Evolutionary conservation across 2,329 filamentous ascomycete species (phyloP).

Genomic region (Apiospora kogelbergensis): DNA sequence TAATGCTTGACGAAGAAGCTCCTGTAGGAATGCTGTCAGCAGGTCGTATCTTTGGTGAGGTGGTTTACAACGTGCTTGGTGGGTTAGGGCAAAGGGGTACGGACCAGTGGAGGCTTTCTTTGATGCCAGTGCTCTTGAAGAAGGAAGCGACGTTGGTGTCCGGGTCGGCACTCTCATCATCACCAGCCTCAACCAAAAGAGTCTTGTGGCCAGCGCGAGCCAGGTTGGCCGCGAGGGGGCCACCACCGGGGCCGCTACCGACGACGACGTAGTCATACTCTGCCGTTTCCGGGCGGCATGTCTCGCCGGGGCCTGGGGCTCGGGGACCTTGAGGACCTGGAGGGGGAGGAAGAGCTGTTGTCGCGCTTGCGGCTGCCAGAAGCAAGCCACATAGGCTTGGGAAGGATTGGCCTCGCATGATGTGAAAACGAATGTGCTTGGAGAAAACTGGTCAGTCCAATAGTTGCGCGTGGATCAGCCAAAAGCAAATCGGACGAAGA

Average conservation of each 20-base stretch:
- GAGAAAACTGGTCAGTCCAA: not conserved
- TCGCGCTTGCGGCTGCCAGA: not conserved
- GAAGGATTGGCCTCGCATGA: slow-evolving; percentile 1
- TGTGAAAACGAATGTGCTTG: not conserved
- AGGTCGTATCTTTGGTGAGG: slow-evolving; percentile 17
- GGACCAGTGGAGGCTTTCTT: slow-evolving; percentile 16
- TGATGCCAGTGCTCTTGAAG: slow-evolving; percentile 17
- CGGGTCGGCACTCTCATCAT: slow-evolving; percentile 10
- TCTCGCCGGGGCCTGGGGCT: not conserved
- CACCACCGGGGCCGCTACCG: slow-evolving; percentile 52
- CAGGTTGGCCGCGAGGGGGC: slow-evolving; percentile 47
- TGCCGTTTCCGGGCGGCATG: slow-evolving; percentile 11
- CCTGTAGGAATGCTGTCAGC: slow-evolving; percentile 46
- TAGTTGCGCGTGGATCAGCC: not conserved
- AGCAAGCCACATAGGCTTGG: slow-evolving; percentile 7
- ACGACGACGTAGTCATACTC: slow-evolving; percentile 54
- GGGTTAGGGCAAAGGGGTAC: not conserved
- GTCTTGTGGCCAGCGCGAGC: slow-evolving; percentile 50
- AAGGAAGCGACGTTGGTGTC: slow-evolving; percentile 14
- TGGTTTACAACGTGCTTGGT: too few relatives aligned
- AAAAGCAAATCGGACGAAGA: not conserved
- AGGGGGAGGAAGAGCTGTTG: not conserved
- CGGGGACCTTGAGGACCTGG: not conserved
- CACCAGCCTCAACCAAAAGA: slow-evolving; percentile 51
- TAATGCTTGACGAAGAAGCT: slow-evolving; percentile 65